These are phyloP conservation scores for Neoascochyta sp. DNA, from an alignment of 2,329 filamentous ascomycete genomes.

Conservation along the genomic window DNA sequence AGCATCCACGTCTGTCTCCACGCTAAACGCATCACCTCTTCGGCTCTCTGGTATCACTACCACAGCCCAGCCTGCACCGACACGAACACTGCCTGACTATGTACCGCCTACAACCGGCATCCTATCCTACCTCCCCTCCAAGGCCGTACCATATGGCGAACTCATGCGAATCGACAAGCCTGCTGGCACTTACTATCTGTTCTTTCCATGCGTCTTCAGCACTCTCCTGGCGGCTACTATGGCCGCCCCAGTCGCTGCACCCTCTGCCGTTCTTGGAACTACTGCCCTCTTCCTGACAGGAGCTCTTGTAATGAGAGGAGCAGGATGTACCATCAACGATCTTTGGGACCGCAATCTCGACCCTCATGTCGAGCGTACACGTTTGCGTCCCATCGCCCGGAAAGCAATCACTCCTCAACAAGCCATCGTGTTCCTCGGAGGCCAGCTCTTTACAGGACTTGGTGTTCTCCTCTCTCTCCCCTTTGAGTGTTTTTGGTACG, in stretches of 20 bases:
- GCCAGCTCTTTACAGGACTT: slow-evolving; percentile 69
- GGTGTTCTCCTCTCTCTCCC: slow-evolving; percentile 75
- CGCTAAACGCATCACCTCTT: no score
- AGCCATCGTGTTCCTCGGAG: slow-evolving; percentile 71
- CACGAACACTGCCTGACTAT: slow-evolving; percentile 46
- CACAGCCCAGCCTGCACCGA: slow-evolving; percentile 9
- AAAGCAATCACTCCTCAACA: slow-evolving; percentile 68
- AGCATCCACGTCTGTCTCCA: no score
- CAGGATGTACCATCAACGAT: slow-evolving; percentile 86
- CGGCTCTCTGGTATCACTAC: slow-evolving; percentile 19
- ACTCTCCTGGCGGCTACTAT: slow-evolving; percentile 75
- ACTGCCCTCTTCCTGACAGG: slow-evolving; percentile 68
- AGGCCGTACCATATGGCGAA: slow-evolving; percentile 77
- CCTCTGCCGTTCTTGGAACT: slow-evolving; percentile 61
- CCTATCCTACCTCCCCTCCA: slow-evolving; percentile 63
- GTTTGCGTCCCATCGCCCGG: slow-evolving; percentile 74
- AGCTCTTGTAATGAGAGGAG: slow-evolving; percentile 79
- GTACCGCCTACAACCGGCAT: slow-evolving; percentile 67
- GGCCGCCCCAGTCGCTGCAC: slow-evolving; percentile 57
- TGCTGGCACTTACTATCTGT: slow-evolving; percentile 77
- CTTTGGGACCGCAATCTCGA: slow-evolving; percentile 87
- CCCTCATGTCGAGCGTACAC: slow-evolving; percentile 71
- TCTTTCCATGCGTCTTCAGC: slow-evolving; percentile 80
- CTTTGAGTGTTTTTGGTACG: slow-evolving; percentile 69
- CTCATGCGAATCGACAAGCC: slow-evolving; percentile 79